phyloP scores from a whole-genome alignment of 2,329 filamentous ascomycete genomes.

The Penicillium capsulatum region DNA sequence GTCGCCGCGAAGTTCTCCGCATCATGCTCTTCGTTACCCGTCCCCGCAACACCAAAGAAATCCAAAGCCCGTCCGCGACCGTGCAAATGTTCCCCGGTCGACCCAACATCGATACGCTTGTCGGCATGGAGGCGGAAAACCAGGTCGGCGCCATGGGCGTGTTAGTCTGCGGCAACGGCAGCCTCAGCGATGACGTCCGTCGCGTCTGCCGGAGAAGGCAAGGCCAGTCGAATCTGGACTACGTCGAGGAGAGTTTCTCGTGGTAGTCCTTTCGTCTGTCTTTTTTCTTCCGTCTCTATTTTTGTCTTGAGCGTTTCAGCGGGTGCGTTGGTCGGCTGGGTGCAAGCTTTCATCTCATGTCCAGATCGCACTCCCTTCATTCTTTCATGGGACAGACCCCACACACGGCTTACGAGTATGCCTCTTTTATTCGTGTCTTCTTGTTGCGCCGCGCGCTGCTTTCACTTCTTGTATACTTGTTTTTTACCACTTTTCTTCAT shows the following conservation, averaged over 20 bases:
- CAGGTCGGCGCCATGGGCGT: constrained; percentile 87
- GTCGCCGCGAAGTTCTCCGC: constrained; percentile 74
- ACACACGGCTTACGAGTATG: neutral
- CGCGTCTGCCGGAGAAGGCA: constrained; percentile 63
- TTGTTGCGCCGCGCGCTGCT: neutral
- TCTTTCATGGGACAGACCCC: no score
- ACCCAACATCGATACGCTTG: constrained; percentile 74
- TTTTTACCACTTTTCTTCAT: neutral
- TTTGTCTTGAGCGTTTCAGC: no score
- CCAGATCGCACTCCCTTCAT: no score
- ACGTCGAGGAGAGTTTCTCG: constrained; percentile 70
- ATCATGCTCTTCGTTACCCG: constrained; percentile 89
- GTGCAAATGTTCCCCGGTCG: constrained; percentile 91
- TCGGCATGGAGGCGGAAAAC: constrained; percentile 74
- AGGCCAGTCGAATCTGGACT: constrained; percentile 61
- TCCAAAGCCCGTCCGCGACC: constrained; percentile 68
- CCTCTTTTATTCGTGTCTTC: neutral
- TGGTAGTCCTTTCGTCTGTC: constrained; percentile 32
- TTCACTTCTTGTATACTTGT: neutral
- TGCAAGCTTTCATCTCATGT: no score
- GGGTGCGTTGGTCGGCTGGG: no score
- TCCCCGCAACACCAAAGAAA: constrained; percentile 76
- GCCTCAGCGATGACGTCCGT: constrained; percentile 70
- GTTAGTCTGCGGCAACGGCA: constrained; percentile 71
- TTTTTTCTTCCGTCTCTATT: no score